phyloP scores from a whole-genome alignment of 805 yeast genomes.

The Candida suzukii region DNA sequence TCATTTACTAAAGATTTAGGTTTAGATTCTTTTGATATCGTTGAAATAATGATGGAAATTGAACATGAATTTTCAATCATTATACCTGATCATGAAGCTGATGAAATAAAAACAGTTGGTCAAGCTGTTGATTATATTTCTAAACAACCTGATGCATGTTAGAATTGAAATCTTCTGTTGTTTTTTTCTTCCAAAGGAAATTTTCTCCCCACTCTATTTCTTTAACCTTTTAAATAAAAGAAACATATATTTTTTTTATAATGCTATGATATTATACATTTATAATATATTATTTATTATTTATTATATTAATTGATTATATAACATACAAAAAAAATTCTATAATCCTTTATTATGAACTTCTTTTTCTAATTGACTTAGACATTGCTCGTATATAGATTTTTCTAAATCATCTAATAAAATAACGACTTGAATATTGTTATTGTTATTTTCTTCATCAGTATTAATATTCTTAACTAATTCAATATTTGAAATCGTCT shows the following conservation, averaged over 20 bases:
- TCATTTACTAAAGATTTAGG: constrained; percentile 61
- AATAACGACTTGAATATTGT: constrained; percentile 14
- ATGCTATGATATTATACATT: background rate
- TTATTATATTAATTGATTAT: background rate
- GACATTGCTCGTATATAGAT: constrained; percentile 34
- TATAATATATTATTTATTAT: no score
- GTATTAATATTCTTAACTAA: constrained; percentile 15
- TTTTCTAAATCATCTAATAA: constrained; percentile 30
- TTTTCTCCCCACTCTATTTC: background rate
- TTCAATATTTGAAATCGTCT: constrained; percentile 26
- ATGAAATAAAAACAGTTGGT: constrained; percentile 86
- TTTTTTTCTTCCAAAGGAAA: background rate
- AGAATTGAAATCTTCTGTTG: background rate
- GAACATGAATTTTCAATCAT: constrained; percentile 73
- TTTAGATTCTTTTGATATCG: constrained; percentile 64
- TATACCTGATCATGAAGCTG: constrained; percentile 87
- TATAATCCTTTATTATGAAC: constrained; percentile 23
- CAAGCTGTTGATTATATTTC: constrained; percentile 87
- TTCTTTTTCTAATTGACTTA: constrained; percentile 37
- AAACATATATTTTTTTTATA: background rate
- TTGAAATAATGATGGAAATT: constrained; percentile 66
- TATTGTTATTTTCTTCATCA: background rate
- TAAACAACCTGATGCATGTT: constrained; percentile 47
- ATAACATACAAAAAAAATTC: no score
- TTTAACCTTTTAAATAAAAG: no score